A percentile compares a stretch with the other conserved stretches of the same genome.
phyloP scores from a whole-genome alignment of 2,329 filamentous ascomycete species.

The Epichloe baconii region DNA sequence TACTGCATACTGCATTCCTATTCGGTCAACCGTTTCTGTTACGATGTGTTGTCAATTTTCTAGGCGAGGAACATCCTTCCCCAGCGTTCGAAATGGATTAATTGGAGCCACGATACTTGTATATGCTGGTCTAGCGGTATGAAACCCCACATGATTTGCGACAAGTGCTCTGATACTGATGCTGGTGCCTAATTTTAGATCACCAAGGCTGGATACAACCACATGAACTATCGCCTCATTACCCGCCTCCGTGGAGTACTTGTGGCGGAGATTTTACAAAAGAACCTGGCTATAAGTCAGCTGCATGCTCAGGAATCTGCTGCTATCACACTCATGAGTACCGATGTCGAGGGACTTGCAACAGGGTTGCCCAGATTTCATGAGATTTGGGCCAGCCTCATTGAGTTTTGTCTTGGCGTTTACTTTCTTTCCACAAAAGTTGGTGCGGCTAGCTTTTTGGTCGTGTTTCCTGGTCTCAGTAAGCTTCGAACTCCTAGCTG shows the following conservation, averaged over 20 bases:
- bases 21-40: conserved; percentile 30
- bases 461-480: conserved; percentile 56
- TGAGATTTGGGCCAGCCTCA: conserved; percentile 21
- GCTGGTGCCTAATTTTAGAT: not conserved
- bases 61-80: conserved; percentile 10
- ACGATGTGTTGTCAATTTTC: conserved; percentile 15
- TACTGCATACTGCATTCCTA: conserved; percentile 18
- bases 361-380: conserved; percentile 14
- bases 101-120: conserved; percentile 26
- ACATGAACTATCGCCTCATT: conserved; percentile 18
- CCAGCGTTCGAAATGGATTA: conserved; percentile 17
- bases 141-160: conserved; percentile 8
- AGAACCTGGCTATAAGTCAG: conserved; percentile 21
- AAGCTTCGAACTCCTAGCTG: not conserved
- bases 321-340: conserved; percentile 30
- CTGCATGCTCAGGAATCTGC: conserved; percentile 18
- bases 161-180: not conserved
- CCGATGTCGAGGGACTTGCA: conserved; percentile 26
- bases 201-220: conserved; percentile 14
- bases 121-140: conserved; percentile 27
- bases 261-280: conserved; percentile 35
- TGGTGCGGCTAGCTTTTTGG: conserved; percentile 5
- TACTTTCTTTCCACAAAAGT: conserved; percentile 6
- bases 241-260: conserved; percentile 20
- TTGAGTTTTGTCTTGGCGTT: conserved; percentile 10